These are phyloP conservation scores for Pseudogymnoascus sp. DNA, from an alignment of 2,329 filamentous ascomycete species.

Conservation along the genomic window DNA sequence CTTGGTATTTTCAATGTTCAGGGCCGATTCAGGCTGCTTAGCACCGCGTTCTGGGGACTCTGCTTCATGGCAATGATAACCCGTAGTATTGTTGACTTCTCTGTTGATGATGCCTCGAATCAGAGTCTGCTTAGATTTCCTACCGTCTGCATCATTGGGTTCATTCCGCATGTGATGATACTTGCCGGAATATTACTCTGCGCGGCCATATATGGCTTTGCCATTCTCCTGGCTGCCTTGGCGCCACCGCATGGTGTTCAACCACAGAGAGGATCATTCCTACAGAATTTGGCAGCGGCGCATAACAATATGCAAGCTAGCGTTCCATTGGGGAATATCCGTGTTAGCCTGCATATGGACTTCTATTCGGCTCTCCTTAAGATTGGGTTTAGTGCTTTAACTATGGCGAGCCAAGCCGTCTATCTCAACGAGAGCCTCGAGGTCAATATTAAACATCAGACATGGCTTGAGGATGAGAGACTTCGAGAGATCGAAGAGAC, in stretches of 20 bases:
- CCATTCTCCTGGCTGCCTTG: constrained; percentile 68
- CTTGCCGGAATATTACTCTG: constrained; percentile 73
- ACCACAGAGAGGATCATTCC: constrained; percentile 36
- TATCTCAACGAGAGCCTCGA: constrained; percentile 85
- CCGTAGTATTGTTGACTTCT: constrained; percentile 64
- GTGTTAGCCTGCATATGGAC: constrained; percentile 81
- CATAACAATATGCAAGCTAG: constrained; percentile 91
- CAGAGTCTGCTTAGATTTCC: constrained; percentile 78
- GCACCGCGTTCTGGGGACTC: constrained; percentile 82
- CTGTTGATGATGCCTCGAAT: constrained; percentile 51
- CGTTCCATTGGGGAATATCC: constrained; percentile 72
- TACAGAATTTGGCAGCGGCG: constrained; percentile 61
- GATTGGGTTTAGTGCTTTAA: constrained; percentile 80
- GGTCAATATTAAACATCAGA: constrained; percentile 67
- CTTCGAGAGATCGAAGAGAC: constrained; percentile 65
- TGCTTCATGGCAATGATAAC: constrained; percentile 83
- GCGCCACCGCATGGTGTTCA: constrained; percentile 36
- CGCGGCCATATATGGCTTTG: constrained; percentile 67
- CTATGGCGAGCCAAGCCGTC: constrained; percentile 90
- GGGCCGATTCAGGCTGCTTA: constrained; percentile 71
- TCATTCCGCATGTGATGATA: constrained; percentile 89
- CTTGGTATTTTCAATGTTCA: constrained; percentile 77
- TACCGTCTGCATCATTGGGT: constrained; percentile 89
- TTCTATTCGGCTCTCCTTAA: constrained; percentile 89
- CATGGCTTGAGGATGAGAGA: constrained; percentile 88